Conservation (phyloP, 306 rosid genomes). For the barrel medic (Medicago truncatula) region DNA sequence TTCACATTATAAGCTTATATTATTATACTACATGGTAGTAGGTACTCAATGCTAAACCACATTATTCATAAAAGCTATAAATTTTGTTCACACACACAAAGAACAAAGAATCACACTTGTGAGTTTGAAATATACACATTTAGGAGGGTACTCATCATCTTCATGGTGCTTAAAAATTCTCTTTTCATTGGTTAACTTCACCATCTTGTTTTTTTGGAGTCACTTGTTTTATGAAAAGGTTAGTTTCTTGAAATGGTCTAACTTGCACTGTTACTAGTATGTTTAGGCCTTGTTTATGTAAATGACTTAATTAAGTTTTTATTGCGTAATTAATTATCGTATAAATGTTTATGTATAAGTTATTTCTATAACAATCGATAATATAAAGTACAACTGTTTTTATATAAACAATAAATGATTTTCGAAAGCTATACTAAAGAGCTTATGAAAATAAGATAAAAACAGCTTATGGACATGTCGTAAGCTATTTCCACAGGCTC, state of each 20-base stretch:
- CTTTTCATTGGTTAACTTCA: constrained; percentile 24
- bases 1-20: constrained; percentile 31
- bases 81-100: constrained; percentile 30
- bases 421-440: no score
- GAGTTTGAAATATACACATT: constrained; percentile 23
- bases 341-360: background rate
- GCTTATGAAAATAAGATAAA: no score
- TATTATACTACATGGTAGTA: background rate
- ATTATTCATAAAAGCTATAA: constrained; percentile 21
- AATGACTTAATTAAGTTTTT: no score
- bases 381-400: background rate
- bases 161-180: constrained; percentile 26
- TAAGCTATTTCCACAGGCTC: no score
- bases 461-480: no score
- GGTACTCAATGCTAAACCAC: background rate
- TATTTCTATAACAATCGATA: no score
- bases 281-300: background rate
- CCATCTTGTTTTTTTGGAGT: constrained; percentile 33
- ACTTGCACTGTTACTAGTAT: background rate
- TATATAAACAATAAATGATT: no score
- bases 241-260: constrained; percentile 38
- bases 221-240: constrained; percentile 41
- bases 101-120: constrained; percentile 33
- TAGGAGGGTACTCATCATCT: constrained; percentile 16
- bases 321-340: no score